Evolutionary conservation across 768 basidiomycete species (phyloP).

Genomic region (Termitomyces eurrhizus): DNA sequence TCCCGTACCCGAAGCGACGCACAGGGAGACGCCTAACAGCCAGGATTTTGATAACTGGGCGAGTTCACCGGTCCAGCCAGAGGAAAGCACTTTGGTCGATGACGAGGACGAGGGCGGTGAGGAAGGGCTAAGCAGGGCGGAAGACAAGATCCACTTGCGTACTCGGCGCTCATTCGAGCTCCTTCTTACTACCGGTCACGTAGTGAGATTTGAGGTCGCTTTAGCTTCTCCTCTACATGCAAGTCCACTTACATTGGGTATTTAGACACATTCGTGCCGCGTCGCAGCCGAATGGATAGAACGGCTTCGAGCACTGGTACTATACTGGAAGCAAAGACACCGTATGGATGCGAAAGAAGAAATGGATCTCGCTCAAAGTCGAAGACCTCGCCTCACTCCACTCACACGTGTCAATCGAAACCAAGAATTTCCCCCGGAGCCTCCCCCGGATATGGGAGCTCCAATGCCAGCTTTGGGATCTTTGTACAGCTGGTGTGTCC

Average conservation of each 20-base stretch:
- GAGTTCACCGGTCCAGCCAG: slow-evolving; percentile 29
- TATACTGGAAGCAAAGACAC: slow-evolving; percentile 80
- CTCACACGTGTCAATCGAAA: slow-evolving; percentile 38
- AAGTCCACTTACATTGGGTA: neutral
- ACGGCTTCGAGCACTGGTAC: slow-evolving; percentile 60
- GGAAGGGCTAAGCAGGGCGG: slow-evolving; percentile 37
- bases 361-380: slow-evolving; percentile 71
- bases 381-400: slow-evolving; percentile 59
- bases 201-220: slow-evolving; percentile 76
- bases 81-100: slow-evolving; percentile 45
- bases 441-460: slow-evolving; percentile 48
- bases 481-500: slow-evolving; percentile 85
- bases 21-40: slow-evolving; percentile 27
- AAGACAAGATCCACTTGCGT: slow-evolving; percentile 42
- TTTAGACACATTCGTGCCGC: slow-evolving; percentile 58
- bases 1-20: slow-evolving; percentile 30
- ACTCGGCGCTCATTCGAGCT: slow-evolving; percentile 78
- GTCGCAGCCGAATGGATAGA: slow-evolving; percentile 85
- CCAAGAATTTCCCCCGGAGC: slow-evolving; percentile 44
- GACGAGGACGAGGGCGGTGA: slow-evolving; percentile 66
- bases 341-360: slow-evolving; percentile 72
- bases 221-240: neutral
- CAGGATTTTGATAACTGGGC: slow-evolving; percentile 31
- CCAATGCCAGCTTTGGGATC: slow-evolving; percentile 55
- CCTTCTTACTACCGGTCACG: slow-evolving; percentile 59